These are phyloP conservation scores for Saksenaea vasiformis DNA, from an alignment of 371 early-diverging fungal species.

Conservation along the genomic window DNA sequence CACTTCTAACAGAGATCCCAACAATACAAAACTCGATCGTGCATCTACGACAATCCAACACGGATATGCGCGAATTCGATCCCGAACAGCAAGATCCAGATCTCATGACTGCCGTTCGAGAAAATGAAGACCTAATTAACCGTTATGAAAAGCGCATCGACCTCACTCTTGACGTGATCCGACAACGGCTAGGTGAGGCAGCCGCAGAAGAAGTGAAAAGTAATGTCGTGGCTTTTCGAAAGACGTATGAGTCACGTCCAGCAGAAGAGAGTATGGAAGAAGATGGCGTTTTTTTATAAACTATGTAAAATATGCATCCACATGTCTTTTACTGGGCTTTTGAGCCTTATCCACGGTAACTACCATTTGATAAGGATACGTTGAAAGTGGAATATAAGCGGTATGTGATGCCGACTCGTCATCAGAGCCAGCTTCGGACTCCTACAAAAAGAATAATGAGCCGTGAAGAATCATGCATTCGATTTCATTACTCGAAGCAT, in stretches of 20 bases:
- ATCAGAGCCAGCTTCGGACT: not conserved
- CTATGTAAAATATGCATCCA: constrained; percentile 13
- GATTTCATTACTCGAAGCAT: constrained; percentile 9
- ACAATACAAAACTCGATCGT: constrained; percentile 42
- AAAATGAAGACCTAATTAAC: constrained; percentile 37
- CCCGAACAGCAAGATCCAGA: constrained; percentile 28
- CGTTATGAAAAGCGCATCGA: constrained; percentile 40
- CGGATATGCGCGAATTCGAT: constrained; percentile 44
- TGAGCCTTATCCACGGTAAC: constrained; percentile 12
- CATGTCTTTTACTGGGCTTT: not conserved
- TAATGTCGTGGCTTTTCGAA: constrained; percentile 36
- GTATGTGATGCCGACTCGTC: not conserved
- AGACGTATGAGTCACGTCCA: constrained; percentile 3
- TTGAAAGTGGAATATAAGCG: constrained; percentile 8
- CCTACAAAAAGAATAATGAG: not conserved
- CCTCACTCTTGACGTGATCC: constrained; percentile 33
- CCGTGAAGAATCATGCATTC: not conserved
- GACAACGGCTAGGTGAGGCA: constrained; percentile 42
- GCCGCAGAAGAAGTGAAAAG: constrained; percentile 44
- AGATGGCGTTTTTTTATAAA: constrained; percentile 23
- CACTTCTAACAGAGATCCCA: constrained; percentile 44
- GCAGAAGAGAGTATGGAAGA: constrained; percentile 7
- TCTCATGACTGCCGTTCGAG: constrained; percentile 36
- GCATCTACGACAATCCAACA: constrained; percentile 39
- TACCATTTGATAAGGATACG: constrained; percentile 20